Percentiles rank a stretch among this genome's conserved stretches.
phyloP scores from a whole-genome alignment of 2,329 filamentous ascomycete species.

The Daldinia eschscholtzii region DNA sequence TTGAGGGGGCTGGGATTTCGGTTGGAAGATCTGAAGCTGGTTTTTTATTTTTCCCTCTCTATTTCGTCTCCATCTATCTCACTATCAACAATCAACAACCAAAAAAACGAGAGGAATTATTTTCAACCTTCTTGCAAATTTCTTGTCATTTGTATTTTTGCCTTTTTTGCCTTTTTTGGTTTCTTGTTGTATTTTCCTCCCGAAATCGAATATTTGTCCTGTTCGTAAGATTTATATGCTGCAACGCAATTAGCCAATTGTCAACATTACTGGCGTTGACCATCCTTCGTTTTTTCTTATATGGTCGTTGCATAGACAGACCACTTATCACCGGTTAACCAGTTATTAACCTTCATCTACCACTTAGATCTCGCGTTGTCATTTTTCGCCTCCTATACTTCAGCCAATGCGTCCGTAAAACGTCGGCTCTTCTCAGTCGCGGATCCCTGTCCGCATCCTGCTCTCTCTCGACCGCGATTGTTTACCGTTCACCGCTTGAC shows the following conservation, averaged over 20 bases:
- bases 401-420: constrained; percentile 25
- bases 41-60: constrained; percentile 4
- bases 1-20: constrained; percentile 42
- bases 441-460: constrained; percentile 21
- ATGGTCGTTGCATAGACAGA: constrained; percentile 17
- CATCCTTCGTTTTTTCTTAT: background rate
- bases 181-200: constrained; percentile 13
- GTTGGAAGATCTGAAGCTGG: constrained; percentile 24
- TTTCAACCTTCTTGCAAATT: constrained; percentile 11
- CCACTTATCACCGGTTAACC: constrained; percentile 24
- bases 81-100: constrained; percentile 2
- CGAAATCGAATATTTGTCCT: constrained; percentile 1
- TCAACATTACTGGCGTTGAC: constrained; percentile 5
- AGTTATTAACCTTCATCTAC: constrained; percentile 27
- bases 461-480: constrained; percentile 24
- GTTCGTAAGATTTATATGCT: constrained; percentile 30
- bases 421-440: constrained; percentile 22
- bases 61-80: background rate
- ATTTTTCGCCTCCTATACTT: constrained; percentile 27
- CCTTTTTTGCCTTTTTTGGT: background rate
- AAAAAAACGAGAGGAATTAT: background rate
- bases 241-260: constrained; percentile 22
- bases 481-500: constrained; percentile 36
- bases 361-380: constrained; percentile 22
- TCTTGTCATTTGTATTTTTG: constrained; percentile 2